Evolutionary conservation across 208 protist genomes (phyloP).

Genomic region (Leishmania braziliensis): DNA sequence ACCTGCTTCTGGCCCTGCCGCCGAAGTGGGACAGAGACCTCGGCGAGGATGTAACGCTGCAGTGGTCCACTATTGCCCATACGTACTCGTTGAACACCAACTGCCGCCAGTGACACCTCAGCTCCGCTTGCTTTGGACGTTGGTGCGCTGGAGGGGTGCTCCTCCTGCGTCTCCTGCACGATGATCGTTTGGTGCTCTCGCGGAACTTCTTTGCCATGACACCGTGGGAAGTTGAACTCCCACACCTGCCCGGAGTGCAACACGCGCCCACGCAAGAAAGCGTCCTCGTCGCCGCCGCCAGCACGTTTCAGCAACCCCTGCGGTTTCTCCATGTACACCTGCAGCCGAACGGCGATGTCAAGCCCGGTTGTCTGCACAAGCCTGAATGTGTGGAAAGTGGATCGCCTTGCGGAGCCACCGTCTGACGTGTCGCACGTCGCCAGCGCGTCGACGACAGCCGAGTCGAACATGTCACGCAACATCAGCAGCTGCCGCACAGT

Average conservation of each 20-base stretch:
- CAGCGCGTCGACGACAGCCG: neutral
- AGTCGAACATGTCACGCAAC: slow-evolving; percentile 19
- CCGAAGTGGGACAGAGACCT: slow-evolving; percentile 37
- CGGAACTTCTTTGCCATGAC: slow-evolving; percentile 60
- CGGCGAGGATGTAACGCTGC: slow-evolving; percentile 47
- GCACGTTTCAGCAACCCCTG: neutral
- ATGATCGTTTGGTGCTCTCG: slow-evolving; percentile 53
- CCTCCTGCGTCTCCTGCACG: slow-evolving; percentile 22
- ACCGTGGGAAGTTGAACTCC: slow-evolving; percentile 68
- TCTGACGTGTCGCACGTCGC: neutral
- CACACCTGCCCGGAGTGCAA: slow-evolving; percentile 34
- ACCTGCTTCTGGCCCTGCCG: slow-evolving; percentile 47
- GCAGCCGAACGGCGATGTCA: slow-evolving; percentile 7
- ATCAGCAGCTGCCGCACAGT: slow-evolving; percentile 29
- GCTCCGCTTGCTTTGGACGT: slow-evolving; percentile 7
- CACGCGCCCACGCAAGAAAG: neutral
- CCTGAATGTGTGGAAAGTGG: slow-evolving; percentile 19
- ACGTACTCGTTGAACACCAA: slow-evolving; percentile 21
- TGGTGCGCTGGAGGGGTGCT: neutral
- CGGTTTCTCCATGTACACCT: slow-evolving; percentile 14
- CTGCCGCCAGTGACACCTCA: slow-evolving; percentile 17
- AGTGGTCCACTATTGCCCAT: slow-evolving; percentile 16
- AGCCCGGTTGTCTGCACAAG: slow-evolving; percentile 30
- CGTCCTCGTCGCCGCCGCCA: neutral
- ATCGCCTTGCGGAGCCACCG: neutral